Base-by-base conservation (phyloP, 331 rosid genomes). In the Arachis monticola region DNA sequence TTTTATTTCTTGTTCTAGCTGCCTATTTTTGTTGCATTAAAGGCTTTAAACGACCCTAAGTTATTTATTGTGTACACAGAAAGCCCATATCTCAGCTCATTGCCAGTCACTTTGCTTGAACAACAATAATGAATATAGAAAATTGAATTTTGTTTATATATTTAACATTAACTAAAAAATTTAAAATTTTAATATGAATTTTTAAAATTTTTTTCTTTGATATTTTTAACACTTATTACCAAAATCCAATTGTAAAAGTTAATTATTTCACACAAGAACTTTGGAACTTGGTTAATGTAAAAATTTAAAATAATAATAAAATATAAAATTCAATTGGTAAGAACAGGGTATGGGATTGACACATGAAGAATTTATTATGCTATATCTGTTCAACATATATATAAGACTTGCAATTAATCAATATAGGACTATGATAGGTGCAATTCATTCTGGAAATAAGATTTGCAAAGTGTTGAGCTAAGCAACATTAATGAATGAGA, bases 241-340 rank as follows among this genome's bases (percentile, higher is more conserved):
- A 27, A 27, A 27, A 27, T 27, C 30, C 30, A 27, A 27, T 27
- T 27, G 30, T 27, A 27, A 27, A 27, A 27, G 30, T 27, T 27
- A 27, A 27, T 27, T 27, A 27, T 27, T 27, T 27, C 30, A 27
- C 30, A 27, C 67, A 38, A n/a, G 8, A 22, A 38, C 10, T 35
- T 61, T 10, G 47, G 67, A 61, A 38, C 22, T 61, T 40, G 48
- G 65, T 60, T 27, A 48, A 8, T 59, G 64, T n/a, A 30, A 63
- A 46, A 63, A 10, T 17, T n/a, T 11, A 6, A 40, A 1, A 12
- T 11, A 5, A 1, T 62, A 63, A 10, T 6, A 10, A 60, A 63
- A 60, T 31, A 60, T n/a, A 13, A 64, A 64, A n/a, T 11, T 44
- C 52, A 7, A 6, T 64, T 64, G 53, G 11, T 40, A 42, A 7